phyloP scores from a whole-genome alignment of 2,329 filamentous ascomycete species.

The Cadophora sp. region DNA sequence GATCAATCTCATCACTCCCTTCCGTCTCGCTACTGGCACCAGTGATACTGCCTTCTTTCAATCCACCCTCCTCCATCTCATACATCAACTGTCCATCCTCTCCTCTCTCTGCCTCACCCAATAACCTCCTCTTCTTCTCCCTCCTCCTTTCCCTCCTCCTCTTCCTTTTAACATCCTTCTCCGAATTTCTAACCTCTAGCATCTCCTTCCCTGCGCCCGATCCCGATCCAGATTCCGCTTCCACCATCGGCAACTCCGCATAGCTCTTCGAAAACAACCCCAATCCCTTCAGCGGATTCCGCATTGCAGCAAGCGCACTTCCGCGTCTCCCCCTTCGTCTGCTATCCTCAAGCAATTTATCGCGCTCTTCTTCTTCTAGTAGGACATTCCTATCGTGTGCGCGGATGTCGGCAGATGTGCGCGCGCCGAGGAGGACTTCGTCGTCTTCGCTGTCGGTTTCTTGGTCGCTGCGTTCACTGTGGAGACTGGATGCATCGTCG shows the following conservation, averaged over 20 bases:
- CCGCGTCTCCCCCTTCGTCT: slow-evolving; percentile 50
- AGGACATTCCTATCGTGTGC: slow-evolving; percentile 74
- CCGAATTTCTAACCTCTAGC: background rate
- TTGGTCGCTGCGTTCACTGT: slow-evolving; percentile 69
- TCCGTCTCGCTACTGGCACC: slow-evolving; percentile 68
- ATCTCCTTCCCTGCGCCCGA: slow-evolving; percentile 7
- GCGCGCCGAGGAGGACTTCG: slow-evolving; percentile 67
- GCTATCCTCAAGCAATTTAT: slow-evolving; percentile 62
- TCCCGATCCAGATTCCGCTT: background rate
- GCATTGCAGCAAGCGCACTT: slow-evolving; percentile 35
- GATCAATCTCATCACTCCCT: slow-evolving; percentile 63
- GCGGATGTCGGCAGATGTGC: slow-evolving; percentile 73
- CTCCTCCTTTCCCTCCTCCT: slow-evolving; percentile 54
- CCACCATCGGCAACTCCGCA: slow-evolving; percentile 37
- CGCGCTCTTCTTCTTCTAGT: slow-evolving; percentile 76
- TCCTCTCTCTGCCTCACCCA: slow-evolving; percentile 61
- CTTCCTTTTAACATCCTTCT: slow-evolving; percentile 51
- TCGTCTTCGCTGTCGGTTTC: slow-evolving; percentile 81
- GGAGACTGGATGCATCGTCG: slow-evolving; percentile 68
- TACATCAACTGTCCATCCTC: slow-evolving; percentile 83
- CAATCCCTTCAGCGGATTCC: slow-evolving; percentile 49
- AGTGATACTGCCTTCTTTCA: slow-evolving; percentile 70
- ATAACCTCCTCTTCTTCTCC: slow-evolving; percentile 58
- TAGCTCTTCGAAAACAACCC: slow-evolving; percentile 45
- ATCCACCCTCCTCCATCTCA: slow-evolving; percentile 84